Conservation (phyloP, 2,329 filamentous ascomycete species). For the Xylariales sp. region DNA sequence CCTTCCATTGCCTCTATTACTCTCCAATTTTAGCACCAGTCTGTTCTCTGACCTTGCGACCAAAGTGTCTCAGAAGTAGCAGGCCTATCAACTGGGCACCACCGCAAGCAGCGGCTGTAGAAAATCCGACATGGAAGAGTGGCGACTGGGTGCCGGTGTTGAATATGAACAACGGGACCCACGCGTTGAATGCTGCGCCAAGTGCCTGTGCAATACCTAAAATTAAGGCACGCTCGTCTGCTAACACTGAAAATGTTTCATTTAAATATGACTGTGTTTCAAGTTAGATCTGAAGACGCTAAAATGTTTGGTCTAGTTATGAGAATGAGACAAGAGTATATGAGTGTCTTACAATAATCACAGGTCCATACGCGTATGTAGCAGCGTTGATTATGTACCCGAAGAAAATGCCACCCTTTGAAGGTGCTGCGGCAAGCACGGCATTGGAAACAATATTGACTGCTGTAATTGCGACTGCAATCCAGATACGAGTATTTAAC, state of each 20-base stretch:
- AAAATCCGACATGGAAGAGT: background rate
- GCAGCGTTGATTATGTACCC: slow-evolving; percentile 1
- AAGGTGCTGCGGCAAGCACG: background rate
- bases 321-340: background rate
- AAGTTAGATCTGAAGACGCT: background rate
- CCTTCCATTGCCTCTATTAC: no score
- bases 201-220: background rate
- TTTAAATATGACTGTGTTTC: slow-evolving; percentile 2
- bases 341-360: slow-evolving; percentile 1
- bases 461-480: background rate
- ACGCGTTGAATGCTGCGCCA: slow-evolving; percentile 1
- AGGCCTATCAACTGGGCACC: background rate
- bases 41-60: no score
- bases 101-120: slow-evolving; percentile 1
- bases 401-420: slow-evolving; percentile 3
- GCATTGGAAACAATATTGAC: slow-evolving; percentile 1
- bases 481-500: background rate
- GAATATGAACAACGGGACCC: slow-evolving; percentile 1
- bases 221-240: slow-evolving; percentile 1
- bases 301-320: background rate
- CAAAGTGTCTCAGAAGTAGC: no score
- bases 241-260: background rate
- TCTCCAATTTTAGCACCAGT: no score
- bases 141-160: slow-evolving; percentile 1
- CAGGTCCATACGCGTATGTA: slow-evolving; percentile 1